Evolutionary conservation across 1,139 yeast genomes (phyloP).

Genomic region (Saccharomyces hybrid): DNA sequence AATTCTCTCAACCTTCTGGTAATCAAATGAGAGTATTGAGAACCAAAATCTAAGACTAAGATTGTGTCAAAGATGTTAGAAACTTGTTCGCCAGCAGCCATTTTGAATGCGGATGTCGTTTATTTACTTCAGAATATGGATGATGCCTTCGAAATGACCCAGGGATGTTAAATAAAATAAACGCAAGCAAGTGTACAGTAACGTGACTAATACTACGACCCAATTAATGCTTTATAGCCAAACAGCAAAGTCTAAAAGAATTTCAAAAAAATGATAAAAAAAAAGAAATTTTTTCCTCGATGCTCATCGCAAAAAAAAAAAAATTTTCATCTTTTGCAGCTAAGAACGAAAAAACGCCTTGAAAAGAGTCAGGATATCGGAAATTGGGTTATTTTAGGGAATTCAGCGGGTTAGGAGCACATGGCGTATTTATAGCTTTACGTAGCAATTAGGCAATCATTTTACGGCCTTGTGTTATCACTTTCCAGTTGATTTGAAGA

Average conservation of each 20-base stretch:
- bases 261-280: slow-evolving; percentile 33
- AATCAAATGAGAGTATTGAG: slow-evolving; percentile 94
- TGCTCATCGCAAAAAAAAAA: background rate
- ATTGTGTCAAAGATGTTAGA: slow-evolving; percentile 91
- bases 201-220: background rate
- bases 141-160: background rate
- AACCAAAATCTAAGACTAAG: slow-evolving; percentile 94
- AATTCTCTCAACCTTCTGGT: slow-evolving; percentile 97
- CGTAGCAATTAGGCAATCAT: background rate
- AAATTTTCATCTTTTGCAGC: background rate
- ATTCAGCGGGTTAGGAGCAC: background rate
- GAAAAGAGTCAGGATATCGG: background rate
- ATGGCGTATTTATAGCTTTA: background rate
- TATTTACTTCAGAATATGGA: background rate
- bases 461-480: background rate
- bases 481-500: background rate
- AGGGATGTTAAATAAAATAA: background rate
- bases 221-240: background rate
- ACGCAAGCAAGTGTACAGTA: background rate
- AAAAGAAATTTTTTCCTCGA: background rate
- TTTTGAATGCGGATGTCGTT: slow-evolving; percentile 40
- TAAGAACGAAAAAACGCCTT: background rate
- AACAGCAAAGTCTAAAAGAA: slow-evolving; percentile 26
- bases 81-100: slow-evolving; percentile 47
- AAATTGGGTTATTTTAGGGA: background rate